Conservation (phyloP, 805 yeast species). For the Yamadazyma nakazawae region DNA sequence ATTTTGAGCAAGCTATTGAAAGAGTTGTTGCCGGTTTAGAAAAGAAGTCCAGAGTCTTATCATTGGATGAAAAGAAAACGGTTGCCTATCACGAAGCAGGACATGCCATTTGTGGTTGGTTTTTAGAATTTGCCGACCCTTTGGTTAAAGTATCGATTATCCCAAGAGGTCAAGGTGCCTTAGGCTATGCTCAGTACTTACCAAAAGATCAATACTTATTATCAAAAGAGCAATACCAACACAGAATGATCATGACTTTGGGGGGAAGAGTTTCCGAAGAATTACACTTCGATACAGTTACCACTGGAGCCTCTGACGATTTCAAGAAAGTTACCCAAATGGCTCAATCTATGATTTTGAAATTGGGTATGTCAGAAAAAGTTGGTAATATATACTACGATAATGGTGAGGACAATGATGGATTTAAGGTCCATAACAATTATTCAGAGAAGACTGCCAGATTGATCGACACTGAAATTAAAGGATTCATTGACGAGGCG, state of each 20-base stretch:
- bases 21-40: constrained; percentile 96
- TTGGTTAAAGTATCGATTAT: constrained; percentile 91
- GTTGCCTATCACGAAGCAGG: constrained; percentile 99
- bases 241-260: constrained; percentile 93
- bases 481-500: constrained; percentile 71
- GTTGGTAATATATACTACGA: constrained; percentile 77
- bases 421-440: constrained; percentile 37
- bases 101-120: constrained; percentile 99
- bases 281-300: constrained; percentile 83
- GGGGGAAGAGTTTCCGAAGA: constrained; percentile 98
- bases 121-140: constrained; percentile 85
- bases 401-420: constrained; percentile 43
- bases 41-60: constrained; percentile 77
- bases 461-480: constrained; percentile 78
- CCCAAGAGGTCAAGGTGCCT: constrained; percentile 95
- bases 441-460: constrained; percentile 72
- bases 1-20: constrained; percentile 95
- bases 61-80: constrained; percentile 80
- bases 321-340: constrained; percentile 92
- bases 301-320: constrained; percentile 95
- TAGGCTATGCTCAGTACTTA: constrained; percentile 95
- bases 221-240: constrained; percentile 72
- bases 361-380: constrained; percentile 85
- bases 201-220: constrained; percentile 89
- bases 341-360: constrained; percentile 90